These are phyloP conservation scores for Fusarium caatingaense DNA, from an alignment of 2,329 filamentous ascomycete species.

Conservation along the genomic window DNA sequence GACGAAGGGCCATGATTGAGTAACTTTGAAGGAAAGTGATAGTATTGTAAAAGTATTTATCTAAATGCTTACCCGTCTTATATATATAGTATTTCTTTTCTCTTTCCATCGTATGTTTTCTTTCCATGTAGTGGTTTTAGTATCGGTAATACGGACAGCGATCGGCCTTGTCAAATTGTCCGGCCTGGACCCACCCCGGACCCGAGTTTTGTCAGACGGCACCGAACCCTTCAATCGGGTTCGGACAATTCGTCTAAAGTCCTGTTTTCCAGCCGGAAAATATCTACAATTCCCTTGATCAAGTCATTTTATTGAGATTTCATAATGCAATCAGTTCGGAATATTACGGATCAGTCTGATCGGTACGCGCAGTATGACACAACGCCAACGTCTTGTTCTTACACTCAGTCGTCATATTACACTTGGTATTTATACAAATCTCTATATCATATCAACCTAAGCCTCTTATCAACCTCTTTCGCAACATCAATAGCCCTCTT, in stretches of 20 bases:
- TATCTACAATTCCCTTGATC: too few species aligned
- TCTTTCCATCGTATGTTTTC: constrained; percentile 6
- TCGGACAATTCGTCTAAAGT: not conserved
- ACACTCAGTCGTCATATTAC: too few species aligned
- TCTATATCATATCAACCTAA: constrained; percentile 15
- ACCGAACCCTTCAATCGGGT: not conserved
- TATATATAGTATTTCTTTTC: not conserved
- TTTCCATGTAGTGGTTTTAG: not conserved
- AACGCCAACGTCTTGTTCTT: too few species aligned
- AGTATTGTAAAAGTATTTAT: too few species aligned
- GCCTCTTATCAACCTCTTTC: constrained; percentile 16
- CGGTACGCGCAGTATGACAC: too few species aligned
- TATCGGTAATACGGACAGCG: not conserved
- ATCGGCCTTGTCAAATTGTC: not conserved
- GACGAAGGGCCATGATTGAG: constrained; percentile 20
- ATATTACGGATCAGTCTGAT: too few species aligned
- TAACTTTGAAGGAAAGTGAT: not conserved
- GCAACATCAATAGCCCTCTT: constrained; percentile 20
- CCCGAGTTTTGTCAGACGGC: not conserved
- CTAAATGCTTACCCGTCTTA: not conserved
- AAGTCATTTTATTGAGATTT: too few species aligned
- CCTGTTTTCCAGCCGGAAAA: not conserved
- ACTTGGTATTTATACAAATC: too few species aligned
- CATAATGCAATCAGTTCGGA: too few species aligned
- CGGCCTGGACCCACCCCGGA: not conserved